Conservation (phyloP, 2,329 filamentous ascomycete genomes). For the Talaromyces sp. region DNA sequence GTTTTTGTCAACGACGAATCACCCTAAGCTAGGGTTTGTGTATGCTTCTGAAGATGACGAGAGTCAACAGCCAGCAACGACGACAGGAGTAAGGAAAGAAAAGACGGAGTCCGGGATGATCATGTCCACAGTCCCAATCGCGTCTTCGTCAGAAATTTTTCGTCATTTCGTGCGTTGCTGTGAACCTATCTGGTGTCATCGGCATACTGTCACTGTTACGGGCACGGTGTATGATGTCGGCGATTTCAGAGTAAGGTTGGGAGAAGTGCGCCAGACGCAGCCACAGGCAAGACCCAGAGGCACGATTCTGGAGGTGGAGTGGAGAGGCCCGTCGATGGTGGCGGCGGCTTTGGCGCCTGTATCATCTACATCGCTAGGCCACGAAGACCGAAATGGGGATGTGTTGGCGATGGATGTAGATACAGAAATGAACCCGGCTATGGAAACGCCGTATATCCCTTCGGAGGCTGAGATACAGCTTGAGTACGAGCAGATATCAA, state of each 20-base stretch:
- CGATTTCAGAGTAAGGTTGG: constrained; percentile 43
- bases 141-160: constrained; percentile 35
- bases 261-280: constrained; percentile 42
- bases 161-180: constrained; percentile 41
- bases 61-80: background rate
- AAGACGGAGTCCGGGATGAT: constrained; percentile 27
- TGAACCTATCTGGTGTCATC: constrained; percentile 43
- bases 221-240: constrained; percentile 42
- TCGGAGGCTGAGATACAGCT: constrained; percentile 40
- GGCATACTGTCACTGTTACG: constrained; percentile 37
- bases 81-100: background rate
- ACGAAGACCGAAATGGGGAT: background rate
- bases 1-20: constrained; percentile 41
- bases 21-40: constrained; percentile 40
- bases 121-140: constrained; percentile 39
- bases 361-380: background rate
- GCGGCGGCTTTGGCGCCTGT: constrained; percentile 22
- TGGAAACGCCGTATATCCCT: constrained; percentile 29
- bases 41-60: constrained; percentile 35
- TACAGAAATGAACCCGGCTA: constrained; percentile 23
- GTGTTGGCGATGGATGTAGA: constrained; percentile 12
- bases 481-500: constrained; percentile 33
- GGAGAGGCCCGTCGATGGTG: constrained; percentile 37
- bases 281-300: constrained; percentile 39
- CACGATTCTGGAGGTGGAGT: constrained; percentile 46